phyloP scores from a whole-genome alignment of 163 green algal species.

The Chloroidium sp. region DNA sequence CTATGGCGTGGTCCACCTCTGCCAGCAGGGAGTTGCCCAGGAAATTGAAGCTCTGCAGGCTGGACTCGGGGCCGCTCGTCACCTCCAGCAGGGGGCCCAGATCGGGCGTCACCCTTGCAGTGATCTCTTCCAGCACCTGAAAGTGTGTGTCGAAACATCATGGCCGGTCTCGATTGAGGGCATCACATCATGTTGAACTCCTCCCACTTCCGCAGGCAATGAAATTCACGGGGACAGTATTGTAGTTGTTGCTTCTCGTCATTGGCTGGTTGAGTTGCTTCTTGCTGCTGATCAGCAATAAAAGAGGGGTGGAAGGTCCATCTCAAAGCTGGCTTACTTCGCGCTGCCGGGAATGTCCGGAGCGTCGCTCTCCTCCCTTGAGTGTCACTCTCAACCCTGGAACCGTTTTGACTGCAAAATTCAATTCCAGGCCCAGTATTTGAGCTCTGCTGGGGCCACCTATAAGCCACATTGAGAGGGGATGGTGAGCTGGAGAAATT shows the following conservation, averaged over 20 bases:
- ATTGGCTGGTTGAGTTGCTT: too few species aligned
- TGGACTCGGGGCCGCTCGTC: conserved; percentile 23
- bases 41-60: conserved; percentile 67
- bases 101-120: conserved; percentile 7
- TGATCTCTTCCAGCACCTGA: conserved; percentile 36
- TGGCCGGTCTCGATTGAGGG: not conserved
- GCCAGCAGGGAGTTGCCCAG: conserved; percentile 66
- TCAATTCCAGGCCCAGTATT: not conserved
- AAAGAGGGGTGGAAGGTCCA: not conserved
- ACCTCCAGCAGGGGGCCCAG: conserved; percentile 42
- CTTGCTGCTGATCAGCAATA: not conserved
- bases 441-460: too few species aligned
- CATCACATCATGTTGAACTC: not conserved
- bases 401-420: not conserved
- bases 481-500: not conserved
- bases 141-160: not conserved
- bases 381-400: too few species aligned
- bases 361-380: too few species aligned
- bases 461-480: too few species aligned
- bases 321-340: not conserved
- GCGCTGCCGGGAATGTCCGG: too few species aligned
- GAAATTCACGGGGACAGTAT: not conserved
- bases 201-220: not conserved
- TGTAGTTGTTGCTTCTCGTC: not conserved
- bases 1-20: conserved; percentile 58